These are phyloP conservation scores for Parietichytrium sp. DNA, from an alignment of 108 stramenopile genomes.

Conservation along the genomic window DNA sequence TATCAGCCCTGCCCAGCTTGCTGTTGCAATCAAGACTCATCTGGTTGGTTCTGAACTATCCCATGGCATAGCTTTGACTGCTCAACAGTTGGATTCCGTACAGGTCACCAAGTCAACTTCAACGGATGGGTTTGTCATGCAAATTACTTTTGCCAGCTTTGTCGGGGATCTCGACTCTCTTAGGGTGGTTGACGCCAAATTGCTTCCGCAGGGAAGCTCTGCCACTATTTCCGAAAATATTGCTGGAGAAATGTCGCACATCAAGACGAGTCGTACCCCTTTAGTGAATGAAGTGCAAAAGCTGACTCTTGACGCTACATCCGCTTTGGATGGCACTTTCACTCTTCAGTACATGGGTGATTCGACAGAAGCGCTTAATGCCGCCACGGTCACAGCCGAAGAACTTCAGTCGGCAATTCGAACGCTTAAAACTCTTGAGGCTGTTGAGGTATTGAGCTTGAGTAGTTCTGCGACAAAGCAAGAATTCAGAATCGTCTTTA, in stretches of 20 bases:
- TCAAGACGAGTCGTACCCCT: not conserved
- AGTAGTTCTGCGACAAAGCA: not conserved
- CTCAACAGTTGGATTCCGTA: not conserved
- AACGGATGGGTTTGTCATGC: not conserved
- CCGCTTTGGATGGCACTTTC: not conserved
- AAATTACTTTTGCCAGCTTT: conserved; percentile 37
- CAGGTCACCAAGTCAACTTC: not conserved
- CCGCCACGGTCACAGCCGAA: not conserved
- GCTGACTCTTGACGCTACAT: not conserved
- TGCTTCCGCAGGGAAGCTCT: not conserved
- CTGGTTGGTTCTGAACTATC: not conserved
- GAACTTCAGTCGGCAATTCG: not conserved
- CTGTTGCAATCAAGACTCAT: not conserved
- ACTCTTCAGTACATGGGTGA: not conserved
- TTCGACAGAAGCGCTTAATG: not conserved
- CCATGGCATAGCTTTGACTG: not conserved
- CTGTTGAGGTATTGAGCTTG: not conserved
- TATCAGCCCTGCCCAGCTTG: conserved; percentile 24
- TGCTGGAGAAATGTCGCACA: not conserved
- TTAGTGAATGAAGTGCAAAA: not conserved
- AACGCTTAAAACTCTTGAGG: not conserved
- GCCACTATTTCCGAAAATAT: not conserved
- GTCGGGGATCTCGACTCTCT: not conserved
- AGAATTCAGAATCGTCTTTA: not conserved
- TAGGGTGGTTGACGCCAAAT: not conserved